Conservation (phyloP, 805 yeast species). For the Metschnikowia drakensbergensis region DNA sequence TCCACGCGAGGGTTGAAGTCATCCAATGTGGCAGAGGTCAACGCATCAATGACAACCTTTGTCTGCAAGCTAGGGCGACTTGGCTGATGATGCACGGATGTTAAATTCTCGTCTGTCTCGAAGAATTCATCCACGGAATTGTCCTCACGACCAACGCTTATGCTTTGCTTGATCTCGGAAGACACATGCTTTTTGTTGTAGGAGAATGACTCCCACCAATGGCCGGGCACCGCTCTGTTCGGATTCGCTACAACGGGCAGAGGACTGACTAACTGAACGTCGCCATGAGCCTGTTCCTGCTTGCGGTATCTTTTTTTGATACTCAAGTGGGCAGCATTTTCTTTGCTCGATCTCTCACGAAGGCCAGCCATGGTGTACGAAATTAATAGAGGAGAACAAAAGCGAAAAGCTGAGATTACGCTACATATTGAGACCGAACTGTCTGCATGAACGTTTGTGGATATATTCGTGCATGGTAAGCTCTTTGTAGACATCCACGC, state of each 20-base stretch:
- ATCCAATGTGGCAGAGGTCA: slow-evolving; percentile 9
- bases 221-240: slow-evolving; percentile 1
- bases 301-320: slow-evolving; percentile 1
- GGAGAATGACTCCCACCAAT: slow-evolving; percentile 3
- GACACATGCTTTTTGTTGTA: background rate
- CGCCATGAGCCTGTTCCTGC: background rate
- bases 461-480: background rate
- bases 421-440: background rate
- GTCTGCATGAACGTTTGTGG: background rate
- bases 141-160: slow-evolving; percentile 4
- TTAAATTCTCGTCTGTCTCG: slow-evolving; percentile 9
- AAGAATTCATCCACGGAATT: slow-evolving; percentile 15
- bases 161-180: slow-evolving; percentile 1
- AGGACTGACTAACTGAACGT: background rate
- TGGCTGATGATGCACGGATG: background rate
- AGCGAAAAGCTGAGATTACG: background rate
- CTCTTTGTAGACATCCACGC: background rate
- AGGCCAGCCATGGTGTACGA: background rate
- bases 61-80: background rate
- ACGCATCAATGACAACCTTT: background rate
- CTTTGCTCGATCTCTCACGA: background rate
- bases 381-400: background rate
- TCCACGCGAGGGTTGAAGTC: slow-evolving; percentile 11
- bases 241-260: slow-evolving; percentile 1
- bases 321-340: background rate